Conservation (phyloP, 768 basidiomycete species). For the Suillus hirtellus region DNA sequence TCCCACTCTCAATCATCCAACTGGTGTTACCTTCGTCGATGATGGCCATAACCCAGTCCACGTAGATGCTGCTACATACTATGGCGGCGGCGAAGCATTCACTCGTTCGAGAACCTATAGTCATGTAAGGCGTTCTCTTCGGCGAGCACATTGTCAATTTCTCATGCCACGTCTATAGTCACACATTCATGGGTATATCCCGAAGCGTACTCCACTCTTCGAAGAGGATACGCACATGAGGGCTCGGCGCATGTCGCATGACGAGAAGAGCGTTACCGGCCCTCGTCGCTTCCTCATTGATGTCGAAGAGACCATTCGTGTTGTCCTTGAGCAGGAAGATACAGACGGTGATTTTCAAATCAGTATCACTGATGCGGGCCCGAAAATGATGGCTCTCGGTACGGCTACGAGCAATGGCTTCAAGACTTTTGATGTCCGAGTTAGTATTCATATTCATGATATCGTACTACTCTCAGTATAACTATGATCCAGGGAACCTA, state of each 20-base stretch:
- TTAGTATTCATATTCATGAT: slow-evolving; percentile 35
- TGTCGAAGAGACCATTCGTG: slow-evolving; percentile 96
- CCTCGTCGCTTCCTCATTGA: slow-evolving; percentile 94
- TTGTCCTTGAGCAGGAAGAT: slow-evolving; percentile 96
- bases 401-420: slow-evolving; percentile 97
- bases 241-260: slow-evolving; percentile 85
- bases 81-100: slow-evolving; percentile 76
- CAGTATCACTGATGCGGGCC: slow-evolving; percentile 93
- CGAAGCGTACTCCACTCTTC: slow-evolving; percentile 70
- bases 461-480: slow-evolving; percentile 14
- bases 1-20: slow-evolving; percentile 62
- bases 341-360: slow-evolving; percentile 98
- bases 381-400: slow-evolving; percentile 93
- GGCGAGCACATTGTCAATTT: slow-evolving; percentile 17
- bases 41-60: slow-evolving; percentile 54
- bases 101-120: slow-evolving; percentile 88
- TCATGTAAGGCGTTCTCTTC: slow-evolving; percentile 50
- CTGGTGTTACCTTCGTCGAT: slow-evolving; percentile 66
- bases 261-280: slow-evolving; percentile 79
- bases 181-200: slow-evolving; percentile 70
- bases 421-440: slow-evolving; percentile 95
- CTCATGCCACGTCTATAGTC: slow-evolving; percentile 45
- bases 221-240: slow-evolving; percentile 75
- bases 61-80: slow-evolving; percentile 78
- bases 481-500: slow-evolving; percentile 78